phyloP scores from a whole-genome alignment of 2,329 filamentous ascomycete species.

The Grosmannia clavigera region DNA sequence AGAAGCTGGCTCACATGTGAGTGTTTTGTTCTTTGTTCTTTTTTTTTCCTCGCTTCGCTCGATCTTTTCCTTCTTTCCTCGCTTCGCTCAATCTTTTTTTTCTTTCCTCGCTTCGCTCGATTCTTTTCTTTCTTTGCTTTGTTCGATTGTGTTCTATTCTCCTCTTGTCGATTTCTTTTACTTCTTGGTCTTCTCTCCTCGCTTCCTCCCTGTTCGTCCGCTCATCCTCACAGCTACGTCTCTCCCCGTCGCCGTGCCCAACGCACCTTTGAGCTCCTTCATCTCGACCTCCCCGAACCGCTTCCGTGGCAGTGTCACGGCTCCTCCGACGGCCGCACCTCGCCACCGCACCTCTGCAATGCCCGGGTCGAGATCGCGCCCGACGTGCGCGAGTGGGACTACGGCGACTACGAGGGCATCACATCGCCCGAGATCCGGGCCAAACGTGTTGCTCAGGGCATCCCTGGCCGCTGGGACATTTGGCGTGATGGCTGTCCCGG shows the following conservation, averaged over 20 bases:
- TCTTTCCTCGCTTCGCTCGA: neutral
- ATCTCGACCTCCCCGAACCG: slow-evolving; percentile 54
- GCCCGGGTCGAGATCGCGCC: slow-evolving; percentile 57
- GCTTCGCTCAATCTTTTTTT: neutral
- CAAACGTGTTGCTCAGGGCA: slow-evolving; percentile 42
- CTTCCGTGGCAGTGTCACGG: slow-evolving; percentile 57
- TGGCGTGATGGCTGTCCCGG: slow-evolving; percentile 81
- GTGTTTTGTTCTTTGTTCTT: slow-evolving; percentile 15
- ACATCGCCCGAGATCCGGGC: slow-evolving; percentile 57
- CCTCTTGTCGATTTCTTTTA: no score
- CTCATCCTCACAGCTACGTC: slow-evolving; percentile 48
- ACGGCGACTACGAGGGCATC: slow-evolving; percentile 76
- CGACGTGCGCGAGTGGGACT: slow-evolving; percentile 75
- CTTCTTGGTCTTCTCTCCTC: no score
- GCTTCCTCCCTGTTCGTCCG: no score
- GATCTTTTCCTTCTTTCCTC: slow-evolving; percentile 2
- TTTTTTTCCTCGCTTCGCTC: neutral
- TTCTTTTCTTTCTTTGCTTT: neutral
- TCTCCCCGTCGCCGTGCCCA: slow-evolving; percentile 78
- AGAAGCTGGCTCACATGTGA: slow-evolving; percentile 71
- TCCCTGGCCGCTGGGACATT: slow-evolving; percentile 60
- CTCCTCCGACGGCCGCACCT: slow-evolving; percentile 15
- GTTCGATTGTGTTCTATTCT: no score
- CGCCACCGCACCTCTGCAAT: slow-evolving; percentile 26
- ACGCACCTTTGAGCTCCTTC: slow-evolving; percentile 78